These are phyloP conservation scores for Geotrichum phurueaensis DNA, from an alignment of 1,139 yeast species.

Conservation along the genomic window DNA sequence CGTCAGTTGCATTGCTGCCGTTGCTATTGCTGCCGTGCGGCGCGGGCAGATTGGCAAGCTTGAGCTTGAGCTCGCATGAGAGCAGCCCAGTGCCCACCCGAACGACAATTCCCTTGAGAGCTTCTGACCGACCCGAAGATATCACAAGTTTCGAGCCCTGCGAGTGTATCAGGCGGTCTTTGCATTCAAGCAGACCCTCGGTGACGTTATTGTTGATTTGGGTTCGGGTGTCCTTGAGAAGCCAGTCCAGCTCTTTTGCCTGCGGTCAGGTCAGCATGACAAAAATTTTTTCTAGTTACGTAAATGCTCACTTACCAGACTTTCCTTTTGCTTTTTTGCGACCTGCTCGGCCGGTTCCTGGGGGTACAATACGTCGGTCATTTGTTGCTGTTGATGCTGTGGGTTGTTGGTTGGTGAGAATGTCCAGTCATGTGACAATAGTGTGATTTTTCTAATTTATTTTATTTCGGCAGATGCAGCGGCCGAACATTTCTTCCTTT, in stretches of 20 bases:
- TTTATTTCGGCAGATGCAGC: too few species aligned
- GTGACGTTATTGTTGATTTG: slow-evolving; percentile 25
- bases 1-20: neutral
- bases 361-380: slow-evolving; percentile 9
- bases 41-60: slow-evolving; percentile 17
- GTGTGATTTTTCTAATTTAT: neutral
- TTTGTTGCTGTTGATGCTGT: neutral
- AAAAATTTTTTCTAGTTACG: neutral
- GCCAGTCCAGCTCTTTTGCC: slow-evolving; percentile 30
- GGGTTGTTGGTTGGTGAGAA: neutral
- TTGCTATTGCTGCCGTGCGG: neutral
- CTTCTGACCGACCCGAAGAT: slow-evolving; percentile 31
- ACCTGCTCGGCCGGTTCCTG: slow-evolving; percentile 4
- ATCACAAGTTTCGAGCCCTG: slow-evolving; percentile 33
- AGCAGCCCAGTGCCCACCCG: slow-evolving; percentile 28
- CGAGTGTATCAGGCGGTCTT: slow-evolving; percentile 26
- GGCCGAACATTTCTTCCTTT: neutral
- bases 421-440: neutral
- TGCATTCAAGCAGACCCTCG: slow-evolving; percentile 31
- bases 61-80: slow-evolving; percentile 28
- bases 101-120: slow-evolving; percentile 32
- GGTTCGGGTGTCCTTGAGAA: slow-evolving; percentile 27
- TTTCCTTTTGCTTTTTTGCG: slow-evolving; percentile 9
- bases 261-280: neutral
- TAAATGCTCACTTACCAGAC: slow-evolving; percentile 1